These are phyloP conservation scores for Hypoxylon intermedium DNA, from an alignment of 495 filamentous ascomycete species.

Conservation along the genomic window DNA sequence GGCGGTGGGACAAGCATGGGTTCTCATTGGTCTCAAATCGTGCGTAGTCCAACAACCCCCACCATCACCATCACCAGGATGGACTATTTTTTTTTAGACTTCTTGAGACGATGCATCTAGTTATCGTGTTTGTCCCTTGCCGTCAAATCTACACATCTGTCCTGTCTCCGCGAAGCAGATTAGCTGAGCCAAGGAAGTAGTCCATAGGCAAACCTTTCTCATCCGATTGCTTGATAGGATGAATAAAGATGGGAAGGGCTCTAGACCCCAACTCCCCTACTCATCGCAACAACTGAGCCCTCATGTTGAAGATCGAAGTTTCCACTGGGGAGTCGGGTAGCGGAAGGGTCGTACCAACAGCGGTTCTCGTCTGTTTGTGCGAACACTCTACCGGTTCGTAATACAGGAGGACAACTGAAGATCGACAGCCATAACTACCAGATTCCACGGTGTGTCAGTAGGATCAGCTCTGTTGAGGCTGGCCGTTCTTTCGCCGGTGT, in stretches of 20 bases:
- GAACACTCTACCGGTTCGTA: slow-evolving; percentile 13
- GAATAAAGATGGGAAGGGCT: not conserved
- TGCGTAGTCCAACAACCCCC: slow-evolving; percentile 34
- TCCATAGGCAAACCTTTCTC: slow-evolving; percentile 1
- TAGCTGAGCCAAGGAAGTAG: too few species aligned
- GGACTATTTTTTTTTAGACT: too few species aligned
- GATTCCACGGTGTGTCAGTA: not conserved
- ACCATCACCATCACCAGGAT: slow-evolving; percentile 9
- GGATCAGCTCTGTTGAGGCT: not conserved
- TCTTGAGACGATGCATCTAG: slow-evolving; percentile 6
- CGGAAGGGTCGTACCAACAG: slow-evolving; percentile 14
- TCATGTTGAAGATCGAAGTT: slow-evolving; percentile 12
- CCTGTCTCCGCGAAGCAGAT: not conserved
- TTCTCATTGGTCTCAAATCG: slow-evolving; percentile 24
- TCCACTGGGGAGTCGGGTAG: slow-evolving; percentile 1
- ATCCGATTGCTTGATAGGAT: not conserved
- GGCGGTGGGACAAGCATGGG: slow-evolving; percentile 10
- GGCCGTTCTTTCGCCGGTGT: not conserved
- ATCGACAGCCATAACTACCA: slow-evolving; percentile 6
- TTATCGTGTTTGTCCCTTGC: slow-evolving; percentile 15
- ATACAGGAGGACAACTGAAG: slow-evolving; percentile 7
- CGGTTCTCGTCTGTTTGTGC: slow-evolving; percentile 12
- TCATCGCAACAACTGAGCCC: not conserved
- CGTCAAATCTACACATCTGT: not conserved
- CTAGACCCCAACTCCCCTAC: not conserved